Percentiles rank a stretch among this genome's conserved stretches.
phyloP scores from a whole-genome alignment of 192 early-diverging fungal genomes.

The Gonapodya prolifera region DNA sequence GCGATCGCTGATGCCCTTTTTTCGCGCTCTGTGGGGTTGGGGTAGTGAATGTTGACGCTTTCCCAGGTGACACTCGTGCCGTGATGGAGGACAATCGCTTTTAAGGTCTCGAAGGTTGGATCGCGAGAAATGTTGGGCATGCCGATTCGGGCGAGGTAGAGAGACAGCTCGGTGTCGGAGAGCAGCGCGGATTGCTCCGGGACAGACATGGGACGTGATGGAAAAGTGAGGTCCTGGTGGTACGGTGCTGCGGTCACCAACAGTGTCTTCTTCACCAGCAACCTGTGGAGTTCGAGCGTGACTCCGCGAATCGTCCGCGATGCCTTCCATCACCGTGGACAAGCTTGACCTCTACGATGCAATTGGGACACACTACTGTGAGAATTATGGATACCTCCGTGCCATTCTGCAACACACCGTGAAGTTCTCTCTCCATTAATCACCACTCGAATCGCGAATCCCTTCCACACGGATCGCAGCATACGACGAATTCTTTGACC shows the following conservation, averaged over 20 bases:
- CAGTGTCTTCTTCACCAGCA: too few species aligned
- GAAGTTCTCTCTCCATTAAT: not conserved
- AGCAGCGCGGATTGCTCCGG: too few species aligned
- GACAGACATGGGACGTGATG: too few species aligned
- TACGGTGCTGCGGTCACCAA: too few species aligned
- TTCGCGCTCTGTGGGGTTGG: not conserved
- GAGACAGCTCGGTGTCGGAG: not conserved
- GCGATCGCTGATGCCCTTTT: not conserved
- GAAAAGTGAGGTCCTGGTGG: too few species aligned
- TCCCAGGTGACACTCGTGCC: not conserved
- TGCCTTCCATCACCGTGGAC: conserved; percentile 96
- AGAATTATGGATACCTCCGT: conserved; percentile 4
- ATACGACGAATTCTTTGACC: conserved; percentile 83
- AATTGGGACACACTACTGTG: conserved; percentile 68
- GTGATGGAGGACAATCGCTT: not conserved
- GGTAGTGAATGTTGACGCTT: not conserved
- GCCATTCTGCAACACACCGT: not conserved
- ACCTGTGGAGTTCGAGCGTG: too few species aligned
- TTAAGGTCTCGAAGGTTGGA: not conserved
- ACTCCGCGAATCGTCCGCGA: too few species aligned
- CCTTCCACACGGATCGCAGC: too few species aligned
- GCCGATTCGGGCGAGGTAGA: not conserved
- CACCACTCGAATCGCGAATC: too few species aligned
- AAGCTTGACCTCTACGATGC: conserved; percentile 71
- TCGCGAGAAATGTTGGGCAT: not conserved